Base-by-base conservation (phyloP, 306 rosid species). In the Geum urbanum region DNA sequence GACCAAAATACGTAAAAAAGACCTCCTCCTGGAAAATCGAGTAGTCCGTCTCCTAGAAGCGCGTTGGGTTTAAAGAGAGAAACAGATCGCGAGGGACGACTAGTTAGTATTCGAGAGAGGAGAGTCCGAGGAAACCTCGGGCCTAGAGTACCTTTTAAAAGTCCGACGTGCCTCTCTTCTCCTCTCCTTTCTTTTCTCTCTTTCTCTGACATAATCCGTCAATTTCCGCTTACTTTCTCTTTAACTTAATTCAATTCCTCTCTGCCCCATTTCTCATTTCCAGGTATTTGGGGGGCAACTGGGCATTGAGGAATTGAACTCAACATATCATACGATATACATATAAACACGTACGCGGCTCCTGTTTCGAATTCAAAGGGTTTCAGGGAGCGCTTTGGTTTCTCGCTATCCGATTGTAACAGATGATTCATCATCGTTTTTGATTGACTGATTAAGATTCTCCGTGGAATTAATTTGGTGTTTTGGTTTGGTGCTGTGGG, bases 161-260 rank as follows among this genome's bases (percentile, higher is more conserved):
- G 84, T 82, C n/a, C 53, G 50, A 2, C 63, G 19, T 59, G 65
- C 79, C 81, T 48, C 81, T 48, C 66, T 77, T 84, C 82, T 84
- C 80, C 84, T 69, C 37, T 56, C 35, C 27, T 24, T 9, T 7
- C 46, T 7, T 5, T 43, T 43, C 2, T 43, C 46, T 32, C 37
- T 32, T 3, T 19, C 39, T 49, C 45, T 5, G 19, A 9, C 43
- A 72, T 39, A 51, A 20, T 39, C 50, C 73, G 9, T 55, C 40
- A 14, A n/a, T 46, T 57, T 40, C 67, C 46, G 37, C 71, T 76
- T 13, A 59, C 64, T 83, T 51, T 57, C 46, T 14, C 43, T 48
- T 44, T 51, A 24, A 3, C 66, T 51, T 58, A 43, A 24, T 20
- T 73, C 47, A 43, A 50, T 74, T 56, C 49, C 15, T 41, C 43